These are phyloP conservation scores for Peronospora tabacina DNA, from an alignment of 352 stramenopile genomes.

Conservation along the genomic window DNA sequence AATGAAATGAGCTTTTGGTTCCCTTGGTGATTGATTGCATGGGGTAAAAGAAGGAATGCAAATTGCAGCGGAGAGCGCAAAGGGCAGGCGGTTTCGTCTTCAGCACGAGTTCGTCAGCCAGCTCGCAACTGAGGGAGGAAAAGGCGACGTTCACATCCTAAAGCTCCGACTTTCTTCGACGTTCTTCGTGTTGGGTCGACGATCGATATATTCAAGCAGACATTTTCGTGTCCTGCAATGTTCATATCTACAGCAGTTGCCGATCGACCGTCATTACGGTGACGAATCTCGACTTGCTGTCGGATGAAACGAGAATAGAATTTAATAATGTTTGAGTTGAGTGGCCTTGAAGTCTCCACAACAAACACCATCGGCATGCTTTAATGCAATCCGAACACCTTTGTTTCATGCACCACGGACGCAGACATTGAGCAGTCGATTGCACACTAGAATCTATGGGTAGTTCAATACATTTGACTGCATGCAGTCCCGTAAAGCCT, in stretches of 20 bases:
- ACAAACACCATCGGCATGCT: no score
- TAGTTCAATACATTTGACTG: no score
- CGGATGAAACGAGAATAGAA: no score
- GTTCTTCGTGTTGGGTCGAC: slow-evolving; percentile 21
- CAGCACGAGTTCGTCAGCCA: slow-evolving; percentile 14
- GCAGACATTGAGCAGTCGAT: no score
- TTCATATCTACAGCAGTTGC: not conserved
- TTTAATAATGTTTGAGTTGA: no score
- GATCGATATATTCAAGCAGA: slow-evolving; percentile 5
- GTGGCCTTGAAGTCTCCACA: no score
- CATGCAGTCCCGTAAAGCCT: no score
- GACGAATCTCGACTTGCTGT: not conserved
- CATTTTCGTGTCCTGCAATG: slow-evolving; percentile 2
- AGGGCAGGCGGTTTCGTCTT: slow-evolving; percentile 14
- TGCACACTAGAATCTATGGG: no score
- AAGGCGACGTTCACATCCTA: slow-evolving; percentile 13
- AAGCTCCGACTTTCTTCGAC: slow-evolving; percentile 19
- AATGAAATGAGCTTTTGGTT: slow-evolving; percentile 2
- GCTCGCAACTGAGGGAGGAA: slow-evolving; percentile 28
- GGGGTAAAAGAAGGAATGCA: slow-evolving; percentile 18
- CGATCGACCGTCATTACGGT: not conserved
- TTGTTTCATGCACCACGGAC: no score
- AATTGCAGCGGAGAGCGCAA: slow-evolving; percentile 21
- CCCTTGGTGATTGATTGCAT: not conserved
- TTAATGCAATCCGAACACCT: no score